Evolutionary conservation across 208 protist species (phyloP), one percentile per base, ranked within the genome.

Genomic region (Phytomonas sp.): DNA sequence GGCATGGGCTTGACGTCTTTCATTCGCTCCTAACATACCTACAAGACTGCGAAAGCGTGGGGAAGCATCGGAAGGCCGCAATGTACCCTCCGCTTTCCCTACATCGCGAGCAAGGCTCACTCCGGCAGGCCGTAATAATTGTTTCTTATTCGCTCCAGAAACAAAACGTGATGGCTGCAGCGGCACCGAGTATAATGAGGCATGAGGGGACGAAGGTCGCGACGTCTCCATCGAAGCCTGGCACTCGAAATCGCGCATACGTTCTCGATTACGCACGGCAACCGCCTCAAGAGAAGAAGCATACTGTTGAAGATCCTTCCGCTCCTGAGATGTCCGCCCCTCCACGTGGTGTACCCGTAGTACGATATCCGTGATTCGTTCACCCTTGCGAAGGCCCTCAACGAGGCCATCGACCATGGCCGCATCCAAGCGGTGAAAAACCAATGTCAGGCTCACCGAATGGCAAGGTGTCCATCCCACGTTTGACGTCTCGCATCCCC

Each of bases 401-500:
- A 74, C 6, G 12, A 79, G 75, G 62, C 67, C 36, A 5, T 37
- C 67, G 4, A 34, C 61, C 10, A 67, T 73, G 34, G 66, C 77
- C 60, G 78, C 77, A 10, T 65, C 69, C 29, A 80, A 16, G 2
- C 64, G 52, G 59, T 80, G 76, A 29, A 73, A 63, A 36, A 74
- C 68, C 42, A 85, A 66, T 0, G 83, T 81, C 29, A 85, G 72
- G 30, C 52, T 8, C 45, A 56, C 45, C 16, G 45, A 23, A 56
- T 56, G 45, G 2, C 45, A 19, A 2, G 45, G 45, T 2, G 45
- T 12, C 4, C 45, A 23, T 2, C 10, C 19, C 16, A 26, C 45
- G 16, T 19, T 5, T 26, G 45, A 23, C 19, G 1, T 26, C 45
- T 23, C 45, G 4, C 19, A 4, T 19, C 23, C 23, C 23, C 45